Percentiles rank a stretch among this genome's conserved stretches.
Conservation (phyloP, 768 basidiomycete species). For the Strobilomyces dryophilus region DNA sequence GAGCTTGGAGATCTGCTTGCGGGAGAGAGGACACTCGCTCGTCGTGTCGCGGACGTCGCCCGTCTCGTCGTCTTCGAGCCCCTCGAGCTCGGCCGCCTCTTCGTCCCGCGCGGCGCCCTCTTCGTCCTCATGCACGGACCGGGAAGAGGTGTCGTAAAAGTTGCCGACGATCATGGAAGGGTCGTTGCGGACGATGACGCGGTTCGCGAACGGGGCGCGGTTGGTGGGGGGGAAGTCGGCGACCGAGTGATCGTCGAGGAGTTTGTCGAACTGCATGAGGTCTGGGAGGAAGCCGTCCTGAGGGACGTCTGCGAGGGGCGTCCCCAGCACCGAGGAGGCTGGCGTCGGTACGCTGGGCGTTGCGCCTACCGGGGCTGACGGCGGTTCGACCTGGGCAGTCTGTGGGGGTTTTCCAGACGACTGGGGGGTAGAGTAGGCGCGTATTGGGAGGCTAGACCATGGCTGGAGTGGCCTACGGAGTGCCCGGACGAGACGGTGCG, state of each 20-base stretch:
- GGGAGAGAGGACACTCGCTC: constrained; percentile 15
- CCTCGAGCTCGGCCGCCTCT: constrained; percentile 13
- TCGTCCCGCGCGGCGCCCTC: constrained; percentile 8
- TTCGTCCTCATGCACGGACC: constrained; percentile 1
- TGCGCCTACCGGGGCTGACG: background rate
- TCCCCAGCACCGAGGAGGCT: constrained; percentile 7
- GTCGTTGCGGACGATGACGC: constrained; percentile 67
- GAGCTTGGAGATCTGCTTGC: constrained; percentile 28
- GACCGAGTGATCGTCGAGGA: constrained; percentile 59
- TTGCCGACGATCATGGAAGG: constrained; percentile 55
- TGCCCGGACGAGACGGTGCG: constrained; percentile 6
- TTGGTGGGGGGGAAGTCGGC: constrained; percentile 49
- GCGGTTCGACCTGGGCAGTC: constrained; percentile 1
- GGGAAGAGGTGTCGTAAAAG: constrained; percentile 22
- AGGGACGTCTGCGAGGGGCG: constrained; percentile 17
- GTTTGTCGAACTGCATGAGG: constrained; percentile 57
- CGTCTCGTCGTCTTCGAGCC: constrained; percentile 18
- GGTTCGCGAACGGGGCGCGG: constrained; percentile 53
- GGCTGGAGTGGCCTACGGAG: constrained; percentile 11
- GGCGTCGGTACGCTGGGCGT: background rate
- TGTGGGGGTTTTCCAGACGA: constrained; percentile 5
- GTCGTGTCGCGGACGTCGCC: constrained; percentile 14
- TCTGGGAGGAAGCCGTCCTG: constrained; percentile 44
- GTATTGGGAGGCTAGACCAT: constrained; percentile 5
- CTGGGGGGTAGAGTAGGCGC: constrained; percentile 17